These are phyloP conservation scores for Lachancea sp. DNA, from an alignment of 805 yeast species.

Conservation along the genomic window DNA sequence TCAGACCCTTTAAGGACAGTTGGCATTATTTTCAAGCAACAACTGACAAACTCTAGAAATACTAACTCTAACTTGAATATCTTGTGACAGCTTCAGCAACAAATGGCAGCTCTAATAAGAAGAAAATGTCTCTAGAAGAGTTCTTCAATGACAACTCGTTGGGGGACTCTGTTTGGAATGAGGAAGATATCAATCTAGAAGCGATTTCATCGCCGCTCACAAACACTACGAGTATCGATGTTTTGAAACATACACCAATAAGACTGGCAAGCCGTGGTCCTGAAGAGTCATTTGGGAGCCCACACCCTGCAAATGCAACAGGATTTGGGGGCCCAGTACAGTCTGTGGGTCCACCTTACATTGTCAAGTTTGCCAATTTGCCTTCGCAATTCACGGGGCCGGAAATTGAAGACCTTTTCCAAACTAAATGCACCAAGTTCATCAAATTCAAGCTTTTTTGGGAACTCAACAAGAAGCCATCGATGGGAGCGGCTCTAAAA, in stretches of 20 bases:
- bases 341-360: slow-evolving; percentile 48
- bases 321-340: slow-evolving; percentile 6
- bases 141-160: slow-evolving; percentile 40
- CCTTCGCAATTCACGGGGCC: slow-evolving; percentile 49
- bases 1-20: too few relatives aligned
- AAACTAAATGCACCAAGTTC: slow-evolving; percentile 52
- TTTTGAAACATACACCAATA: slow-evolving; percentile 19
- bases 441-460: slow-evolving; percentile 56
- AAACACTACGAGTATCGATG: slow-evolving; percentile 28
- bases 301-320: slow-evolving; percentile 8
- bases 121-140: slow-evolving; percentile 43
- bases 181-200: slow-evolving; percentile 31
- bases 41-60: too few relatives aligned
- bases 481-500: slow-evolving; percentile 51
- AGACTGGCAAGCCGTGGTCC: slow-evolving; percentile 9
- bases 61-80: not conserved
- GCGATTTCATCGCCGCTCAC: slow-evolving; percentile 22
- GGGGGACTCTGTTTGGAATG: slow-evolving; percentile 33
- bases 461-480: slow-evolving; percentile 54
- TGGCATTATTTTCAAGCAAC: not conserved
- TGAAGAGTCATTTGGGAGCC: slow-evolving; percentile 11
- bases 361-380: slow-evolving; percentile 54
- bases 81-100: slow-evolving; percentile 7
- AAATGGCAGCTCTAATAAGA: slow-evolving; percentile 17
- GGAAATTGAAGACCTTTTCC: slow-evolving; percentile 51